These are phyloP conservation scores for Stagonosporopsis tanaceti DNA, from an alignment of 2,329 filamentous ascomycete genomes.

Conservation along the genomic window DNA sequence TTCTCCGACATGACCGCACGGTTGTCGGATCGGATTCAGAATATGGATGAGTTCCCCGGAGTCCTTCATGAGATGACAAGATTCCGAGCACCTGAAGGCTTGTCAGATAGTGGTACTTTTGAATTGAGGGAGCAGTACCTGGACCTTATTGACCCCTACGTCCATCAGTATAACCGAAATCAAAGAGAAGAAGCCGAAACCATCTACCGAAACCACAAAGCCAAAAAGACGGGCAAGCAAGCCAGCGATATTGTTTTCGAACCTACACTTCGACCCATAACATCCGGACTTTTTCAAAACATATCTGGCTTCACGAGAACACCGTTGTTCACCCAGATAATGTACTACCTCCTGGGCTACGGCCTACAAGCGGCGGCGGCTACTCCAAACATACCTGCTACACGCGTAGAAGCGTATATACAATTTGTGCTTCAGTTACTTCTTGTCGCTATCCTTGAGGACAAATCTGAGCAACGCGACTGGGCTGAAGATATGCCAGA, in stretches of 20 bases:
- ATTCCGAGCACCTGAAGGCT: conserved; percentile 88
- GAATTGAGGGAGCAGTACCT: conserved; percentile 87
- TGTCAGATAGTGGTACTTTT: conserved; percentile 93
- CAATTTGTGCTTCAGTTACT: conserved; percentile 90
- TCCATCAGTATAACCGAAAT: conserved; percentile 95
- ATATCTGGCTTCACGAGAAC: conserved; percentile 83
- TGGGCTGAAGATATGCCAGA: conserved; percentile 54
- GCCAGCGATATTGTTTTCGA: conserved; percentile 89
- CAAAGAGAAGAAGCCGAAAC: conserved; percentile 94
- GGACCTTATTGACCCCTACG: conserved; percentile 92
- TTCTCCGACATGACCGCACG: conserved; percentile 91
- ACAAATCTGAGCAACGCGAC: conserved; percentile 62
- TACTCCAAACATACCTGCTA: conserved; percentile 78
- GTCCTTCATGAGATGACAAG: conserved; percentile 87
- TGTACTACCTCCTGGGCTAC: conserved; percentile 88
- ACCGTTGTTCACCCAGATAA: conserved; percentile 85
- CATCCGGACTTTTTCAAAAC: conserved; percentile 77
- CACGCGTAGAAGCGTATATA: conserved; percentile 87
- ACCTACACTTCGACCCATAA: conserved; percentile 79
- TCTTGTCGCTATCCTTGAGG: conserved; percentile 85
- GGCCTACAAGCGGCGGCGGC: conserved; percentile 72
- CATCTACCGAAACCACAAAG: conserved; percentile 85
- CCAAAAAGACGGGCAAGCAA: conserved; percentile 83
- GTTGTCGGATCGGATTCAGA: conserved; percentile 86
- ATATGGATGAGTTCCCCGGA: conserved; percentile 85